phyloP scores from a whole-genome alignment of 345 rosid genomes.

The Noccaea caerulescens region DNA sequence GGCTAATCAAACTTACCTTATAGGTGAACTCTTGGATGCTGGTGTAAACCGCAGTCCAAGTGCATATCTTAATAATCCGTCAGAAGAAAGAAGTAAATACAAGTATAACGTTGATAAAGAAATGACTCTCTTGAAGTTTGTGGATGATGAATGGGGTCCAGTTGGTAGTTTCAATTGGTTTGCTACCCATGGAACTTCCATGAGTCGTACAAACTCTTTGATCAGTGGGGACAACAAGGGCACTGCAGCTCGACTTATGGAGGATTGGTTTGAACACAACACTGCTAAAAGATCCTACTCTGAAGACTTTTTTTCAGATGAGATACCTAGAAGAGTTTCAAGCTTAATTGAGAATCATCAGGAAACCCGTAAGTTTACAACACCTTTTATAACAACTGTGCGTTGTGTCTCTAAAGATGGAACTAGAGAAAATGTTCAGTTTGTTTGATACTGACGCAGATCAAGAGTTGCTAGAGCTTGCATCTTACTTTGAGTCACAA shows the following conservation, averaged over 20 bases:
- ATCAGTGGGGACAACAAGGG: conserved; percentile 99
- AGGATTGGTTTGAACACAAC: conserved; percentile 84
- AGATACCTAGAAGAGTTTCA: conserved; percentile 76
- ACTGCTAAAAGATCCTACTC: conserved; percentile 44
- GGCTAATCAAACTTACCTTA: conserved; percentile 36
- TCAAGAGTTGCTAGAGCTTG: conserved; percentile 85
- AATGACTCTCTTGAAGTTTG: conserved; percentile 97
- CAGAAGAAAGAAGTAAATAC: conserved; percentile 71
- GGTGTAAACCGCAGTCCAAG: conserved; percentile 97
- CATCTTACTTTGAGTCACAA: conserved; percentile 78
- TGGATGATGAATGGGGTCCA: conserved; percentile 88
- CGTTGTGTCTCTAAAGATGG: conserved; percentile 14
- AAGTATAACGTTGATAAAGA: conserved; percentile 86
- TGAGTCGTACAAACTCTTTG: conserved; percentile 94
- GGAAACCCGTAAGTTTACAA: conserved; percentile 58
- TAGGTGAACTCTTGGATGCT: conserved; percentile 92
- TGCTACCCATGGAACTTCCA: conserved; percentile 98
- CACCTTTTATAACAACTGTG: neutral
- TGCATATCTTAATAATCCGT: conserved; percentile 90
- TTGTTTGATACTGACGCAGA: conserved; percentile 50
- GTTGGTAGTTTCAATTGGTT: conserved; percentile 98
- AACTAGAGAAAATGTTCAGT: conserved; percentile 17
- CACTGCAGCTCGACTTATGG: conserved; percentile 95
- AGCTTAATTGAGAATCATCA: conserved; percentile 53
- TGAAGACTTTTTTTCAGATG: conserved; percentile 49